Evolutionary conservation across 2,329 filamentous ascomycete species (phyloP), one percentile per base, ranked within the genome.

Genomic region (Fusarium lyarnte): DNA sequence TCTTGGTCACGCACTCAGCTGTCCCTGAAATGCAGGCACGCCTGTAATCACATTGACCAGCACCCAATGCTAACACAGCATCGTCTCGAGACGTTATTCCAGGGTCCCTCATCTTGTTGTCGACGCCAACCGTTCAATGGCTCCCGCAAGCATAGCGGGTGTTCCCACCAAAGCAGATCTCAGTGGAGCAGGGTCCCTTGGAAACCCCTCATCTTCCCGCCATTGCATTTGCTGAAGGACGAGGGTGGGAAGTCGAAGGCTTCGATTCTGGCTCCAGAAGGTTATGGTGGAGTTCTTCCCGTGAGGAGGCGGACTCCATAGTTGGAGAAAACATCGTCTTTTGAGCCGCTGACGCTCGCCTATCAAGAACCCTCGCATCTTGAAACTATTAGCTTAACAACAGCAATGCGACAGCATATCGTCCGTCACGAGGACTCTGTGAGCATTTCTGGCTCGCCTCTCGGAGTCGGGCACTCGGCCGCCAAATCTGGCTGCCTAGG

Each of bases 211-310:
- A 75, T 60, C 74, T 69, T 77, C 75, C 76, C 76, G 74, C 70
- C 69, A 73, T 76, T 74, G 76, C 70, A 77, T 76, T 65, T 76
- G 66, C 59, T 75, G 64, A 62, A 67, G 63, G 71, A 72, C 58
- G 72, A 76, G 62, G 65, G 73, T 71, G 74, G 70, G 70, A 70
- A 66, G 63, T 69, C 61, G 51, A 77, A 77, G 61, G 74, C 76
- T 77, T 77, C 76, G 74, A 77, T 77, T 73, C 62, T 72, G 63
- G 73, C 76, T 77, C 76, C 76, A 77, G 76, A 77, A 77, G 76
- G 57, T 73, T 74, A 52, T 63, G 65, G 76, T 77, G 76, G 76
- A 77, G 76, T 77, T 73, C 55, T 70, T 75, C 70, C 75, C 74
- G 73, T 69, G 76, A 77, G 69, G 74, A 77, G 76, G 72, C 71